These are phyloP conservation scores for Schizothecium vesticola DNA, from an alignment of 495 filamentous ascomycete species.

Conservation along the genomic window DNA sequence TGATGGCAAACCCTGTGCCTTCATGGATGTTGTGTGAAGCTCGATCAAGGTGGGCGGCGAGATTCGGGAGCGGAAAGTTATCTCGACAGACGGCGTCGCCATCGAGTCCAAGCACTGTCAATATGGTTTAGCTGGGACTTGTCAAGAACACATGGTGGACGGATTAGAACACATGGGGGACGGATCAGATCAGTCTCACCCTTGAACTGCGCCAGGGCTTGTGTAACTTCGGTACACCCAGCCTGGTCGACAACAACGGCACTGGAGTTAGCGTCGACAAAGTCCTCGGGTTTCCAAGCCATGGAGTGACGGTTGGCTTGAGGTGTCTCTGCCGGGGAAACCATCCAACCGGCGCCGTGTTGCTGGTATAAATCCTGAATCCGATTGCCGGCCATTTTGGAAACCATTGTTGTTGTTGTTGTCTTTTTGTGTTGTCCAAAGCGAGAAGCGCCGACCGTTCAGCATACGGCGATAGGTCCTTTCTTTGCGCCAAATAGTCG, in stretches of 20 bases:
- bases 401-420: neutral
- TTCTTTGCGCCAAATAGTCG: neutral
- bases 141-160: neutral
- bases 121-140: constrained; percentile 3
- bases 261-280: neutral
- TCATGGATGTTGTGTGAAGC: constrained; percentile 32
- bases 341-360: neutral
- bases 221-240: constrained; percentile 13
- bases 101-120: constrained; percentile 32
- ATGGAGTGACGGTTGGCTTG: constrained; percentile 6
- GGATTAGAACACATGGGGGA: neutral
- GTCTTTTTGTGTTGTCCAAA: neutral
- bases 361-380: neutral
- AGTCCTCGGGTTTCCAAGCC: constrained; percentile 16
- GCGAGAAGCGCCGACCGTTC: neutral
- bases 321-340: neutral
- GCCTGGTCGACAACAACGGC: constrained; percentile 10
- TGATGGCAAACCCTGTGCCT: constrained; percentile 43
- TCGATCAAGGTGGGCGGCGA: constrained; percentile 5
- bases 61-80: constrained; percentile 37
- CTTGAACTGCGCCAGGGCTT: constrained; percentile 25
- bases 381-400: neutral
- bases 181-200: constrained; percentile 22
- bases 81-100: constrained; percentile 28
- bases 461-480: neutral